These are phyloP conservation scores for Trypanosoma avium DNA, from an alignment of 208 protist genomes.

Conservation along the genomic window DNA sequence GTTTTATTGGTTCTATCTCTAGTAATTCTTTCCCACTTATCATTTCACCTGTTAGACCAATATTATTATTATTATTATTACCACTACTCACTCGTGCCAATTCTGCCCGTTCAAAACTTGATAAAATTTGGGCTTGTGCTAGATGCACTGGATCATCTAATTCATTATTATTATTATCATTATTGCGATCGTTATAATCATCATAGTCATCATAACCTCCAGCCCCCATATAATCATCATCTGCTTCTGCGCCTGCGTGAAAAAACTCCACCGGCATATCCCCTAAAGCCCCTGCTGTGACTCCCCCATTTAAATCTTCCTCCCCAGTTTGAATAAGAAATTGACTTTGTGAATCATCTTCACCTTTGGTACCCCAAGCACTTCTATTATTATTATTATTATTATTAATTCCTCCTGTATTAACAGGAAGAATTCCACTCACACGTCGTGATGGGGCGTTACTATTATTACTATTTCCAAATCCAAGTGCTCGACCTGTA, in stretches of 20 bases:
- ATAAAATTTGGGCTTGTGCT: slow-evolving; percentile 27
- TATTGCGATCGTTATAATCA: slow-evolving; percentile 34
- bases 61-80: not conserved
- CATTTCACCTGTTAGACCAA: not conserved
- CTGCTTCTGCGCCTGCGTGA: slow-evolving; percentile 56
- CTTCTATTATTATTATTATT: slow-evolving; percentile 4
- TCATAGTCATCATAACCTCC: slow-evolving; percentile 40
- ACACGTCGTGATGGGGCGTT: slow-evolving; percentile 13
- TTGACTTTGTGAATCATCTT: slow-evolving; percentile 1
- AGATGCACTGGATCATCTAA: slow-evolving; percentile 31
- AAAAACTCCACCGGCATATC: slow-evolving; percentile 86
- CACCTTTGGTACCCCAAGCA: not conserved
- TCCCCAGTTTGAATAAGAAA: not conserved
- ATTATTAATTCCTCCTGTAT: not conserved
- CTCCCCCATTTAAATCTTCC: slow-evolving; percentile 19
- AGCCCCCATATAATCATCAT: slow-evolving; percentile 41
- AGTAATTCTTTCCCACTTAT: not conserved
- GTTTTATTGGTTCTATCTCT: slow-evolving; percentile 29
- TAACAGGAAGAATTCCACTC: slow-evolving; percentile 14
- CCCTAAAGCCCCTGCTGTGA: slow-evolving; percentile 41
- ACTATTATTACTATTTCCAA: slow-evolving; percentile 21
- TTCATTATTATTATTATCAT: slow-evolving; percentile 24
- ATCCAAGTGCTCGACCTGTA: slow-evolving; percentile 30
- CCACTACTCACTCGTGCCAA: slow-evolving; percentile 16
- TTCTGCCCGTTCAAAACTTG: slow-evolving; percentile 23